These are phyloP conservation scores for Tetratostichococcus sp. DNA, from an alignment of 139 green algal species.

Conservation along the genomic window DNA sequence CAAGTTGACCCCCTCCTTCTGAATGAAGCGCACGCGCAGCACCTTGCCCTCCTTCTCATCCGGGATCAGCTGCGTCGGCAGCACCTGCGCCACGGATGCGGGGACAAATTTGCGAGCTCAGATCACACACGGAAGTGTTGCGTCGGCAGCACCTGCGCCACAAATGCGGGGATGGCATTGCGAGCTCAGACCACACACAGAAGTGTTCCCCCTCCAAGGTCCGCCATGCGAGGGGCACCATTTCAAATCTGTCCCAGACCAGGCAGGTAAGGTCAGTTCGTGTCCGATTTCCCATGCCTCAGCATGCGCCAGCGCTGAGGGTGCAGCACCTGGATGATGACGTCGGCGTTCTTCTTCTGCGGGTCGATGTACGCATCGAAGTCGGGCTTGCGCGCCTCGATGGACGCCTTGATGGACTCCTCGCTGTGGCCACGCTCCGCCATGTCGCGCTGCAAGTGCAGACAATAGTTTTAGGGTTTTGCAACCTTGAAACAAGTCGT, in stretches of 20 bases:
- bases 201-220: too few relatives aligned
- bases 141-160: slow-evolving; percentile 90
- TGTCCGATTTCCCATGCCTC: too few relatives aligned
- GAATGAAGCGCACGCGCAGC: slow-evolving; percentile 97
- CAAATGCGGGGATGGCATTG: too few relatives aligned
- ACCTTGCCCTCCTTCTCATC: slow-evolving; percentile 98
- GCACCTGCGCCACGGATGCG: slow-evolving; percentile 77
- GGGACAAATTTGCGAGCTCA: too few relatives aligned
- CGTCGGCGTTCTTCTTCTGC: slow-evolving; percentile 97
- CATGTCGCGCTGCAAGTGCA: slow-evolving; percentile 87
- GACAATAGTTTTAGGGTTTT: too few relatives aligned
- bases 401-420: slow-evolving; percentile 98
- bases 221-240: too few relatives aligned
- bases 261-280: too few relatives aligned
- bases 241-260: too few relatives aligned
- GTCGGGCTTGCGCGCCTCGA: slow-evolving; percentile 97
- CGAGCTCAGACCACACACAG: too few relatives aligned
- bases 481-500: too few relatives aligned
- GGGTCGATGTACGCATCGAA: slow-evolving; percentile 99
- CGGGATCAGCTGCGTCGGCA: slow-evolving; percentile 98
- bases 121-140: too few relatives aligned
- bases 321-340: slow-evolving; percentile 95
- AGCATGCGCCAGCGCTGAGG: too few relatives aligned
- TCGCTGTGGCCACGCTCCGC: slow-evolving; percentile 96
- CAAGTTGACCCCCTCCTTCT: slow-evolving; percentile 92